Percentiles rank a stretch among this genome's conserved stretches.
phyloP scores from a whole-genome alignment of 2,329 filamentous ascomycete genomes.

The Purpureocillium lavendulum region DNA sequence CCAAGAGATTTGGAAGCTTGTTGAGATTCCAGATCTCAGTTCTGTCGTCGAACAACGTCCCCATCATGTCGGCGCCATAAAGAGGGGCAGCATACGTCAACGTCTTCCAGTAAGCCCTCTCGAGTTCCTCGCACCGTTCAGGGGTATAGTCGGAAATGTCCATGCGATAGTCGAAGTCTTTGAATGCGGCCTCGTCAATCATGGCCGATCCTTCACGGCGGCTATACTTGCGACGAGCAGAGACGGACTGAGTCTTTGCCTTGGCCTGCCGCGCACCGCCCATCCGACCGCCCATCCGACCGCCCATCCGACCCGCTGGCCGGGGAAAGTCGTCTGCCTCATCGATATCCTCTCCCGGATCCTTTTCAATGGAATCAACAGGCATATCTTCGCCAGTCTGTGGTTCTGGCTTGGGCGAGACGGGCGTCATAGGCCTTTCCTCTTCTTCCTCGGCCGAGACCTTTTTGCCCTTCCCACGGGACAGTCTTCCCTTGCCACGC shows the following conservation, averaged over 20 bases:
- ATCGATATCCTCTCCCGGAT: conserved; percentile 35
- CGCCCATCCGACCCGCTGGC: conserved; percentile 38
- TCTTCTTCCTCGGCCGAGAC: conserved; percentile 36
- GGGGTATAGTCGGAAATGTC: conserved; percentile 81
- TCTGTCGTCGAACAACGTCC: conserved; percentile 83
- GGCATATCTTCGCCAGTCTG: conserved; percentile 21
- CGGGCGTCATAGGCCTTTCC: conserved; percentile 49
- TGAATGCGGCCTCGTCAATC: conserved; percentile 85
- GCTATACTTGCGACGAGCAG: conserved; percentile 80
- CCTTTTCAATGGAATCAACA: conserved; percentile 42
- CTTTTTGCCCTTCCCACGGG: conserved; percentile 27
- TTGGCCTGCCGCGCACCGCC: conserved; percentile 42
- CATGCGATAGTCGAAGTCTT: conserved; percentile 83
- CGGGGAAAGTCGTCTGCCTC: conserved; percentile 29
- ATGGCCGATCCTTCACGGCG: conserved; percentile 67
- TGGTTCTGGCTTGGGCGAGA: conserved; percentile 39
- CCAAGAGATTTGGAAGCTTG: conserved; percentile 85
- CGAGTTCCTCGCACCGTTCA: conserved; percentile 88
- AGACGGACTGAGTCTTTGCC: conserved; percentile 64
- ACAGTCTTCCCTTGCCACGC: conserved; percentile 30
- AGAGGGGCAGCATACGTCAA: conserved; percentile 90
- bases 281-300: conserved; percentile 47
- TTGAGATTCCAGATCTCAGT: conserved; percentile 89
- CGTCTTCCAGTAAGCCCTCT: conserved; percentile 95
- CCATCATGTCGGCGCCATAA: conserved; percentile 94